Conservation (phyloP, 2,329 filamentous ascomycete species). For the Neoarthrinium moseri region DNA sequence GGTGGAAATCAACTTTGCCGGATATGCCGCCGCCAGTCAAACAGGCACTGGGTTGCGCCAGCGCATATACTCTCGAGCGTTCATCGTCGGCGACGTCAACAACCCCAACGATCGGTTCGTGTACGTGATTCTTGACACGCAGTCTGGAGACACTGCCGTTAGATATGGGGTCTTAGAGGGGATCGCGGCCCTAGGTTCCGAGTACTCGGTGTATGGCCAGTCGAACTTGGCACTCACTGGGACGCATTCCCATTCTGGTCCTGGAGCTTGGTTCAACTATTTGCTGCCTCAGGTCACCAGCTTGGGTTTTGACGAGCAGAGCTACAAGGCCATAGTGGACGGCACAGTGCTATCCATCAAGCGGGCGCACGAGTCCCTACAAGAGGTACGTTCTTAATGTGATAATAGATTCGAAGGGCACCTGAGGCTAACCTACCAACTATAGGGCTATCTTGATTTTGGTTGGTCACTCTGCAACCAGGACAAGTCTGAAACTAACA, state of each 20-base stretch:
- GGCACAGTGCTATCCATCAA: conserved; percentile 78
- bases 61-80: conserved; percentile 80
- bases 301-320: conserved; percentile 80
- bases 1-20: conserved; percentile 87
- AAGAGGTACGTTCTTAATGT: conserved; percentile 32
- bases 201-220: conserved; percentile 73
- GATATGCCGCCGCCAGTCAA: conserved; percentile 78
- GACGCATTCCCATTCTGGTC: conserved; percentile 87
- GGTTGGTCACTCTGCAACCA: conserved; percentile 37
- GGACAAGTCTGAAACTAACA: conserved; percentile 9
- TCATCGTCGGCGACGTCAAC: conserved; percentile 73
- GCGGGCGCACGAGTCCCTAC: conserved; percentile 70
- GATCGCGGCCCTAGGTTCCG: conserved; percentile 63
- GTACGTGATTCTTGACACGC: conserved; percentile 83
- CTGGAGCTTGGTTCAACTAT: conserved; percentile 91
- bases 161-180: conserved; percentile 78
- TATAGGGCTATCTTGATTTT: conserved; percentile 64
- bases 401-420: not conserved
- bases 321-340: conserved; percentile 83
- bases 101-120: conserved; percentile 71
- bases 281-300: conserved; percentile 86
- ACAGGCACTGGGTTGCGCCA: conserved; percentile 82
- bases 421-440: conserved; percentile 13
- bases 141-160: conserved; percentile 83
- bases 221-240: conserved; percentile 86